phyloP scores from a whole-genome alignment of 352 stramenopile genomes.

The Phytophthora pistaciae region DNA sequence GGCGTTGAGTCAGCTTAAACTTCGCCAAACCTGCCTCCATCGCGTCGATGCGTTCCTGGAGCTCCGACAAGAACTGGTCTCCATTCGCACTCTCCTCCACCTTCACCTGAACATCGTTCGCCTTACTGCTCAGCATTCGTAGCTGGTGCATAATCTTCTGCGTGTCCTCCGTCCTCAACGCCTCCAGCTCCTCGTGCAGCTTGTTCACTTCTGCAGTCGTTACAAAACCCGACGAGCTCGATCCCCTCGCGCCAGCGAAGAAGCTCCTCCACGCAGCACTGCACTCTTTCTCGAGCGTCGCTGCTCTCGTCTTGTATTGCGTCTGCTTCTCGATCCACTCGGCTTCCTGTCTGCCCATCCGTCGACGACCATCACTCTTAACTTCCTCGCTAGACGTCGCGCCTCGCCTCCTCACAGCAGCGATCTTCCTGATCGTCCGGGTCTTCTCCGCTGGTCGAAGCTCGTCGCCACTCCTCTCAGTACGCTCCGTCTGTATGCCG shows the following conservation, averaged over 20 bases:
- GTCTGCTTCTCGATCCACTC: constrained; percentile 78
- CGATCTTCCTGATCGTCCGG: constrained; percentile 44
- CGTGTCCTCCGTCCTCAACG: constrained; percentile 35
- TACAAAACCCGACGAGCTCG: constrained; percentile 14
- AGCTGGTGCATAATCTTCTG: constrained; percentile 51
- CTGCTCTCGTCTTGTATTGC: constrained; percentile 49
- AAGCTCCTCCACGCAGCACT: constrained; percentile 56
- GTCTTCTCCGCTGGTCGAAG: neutral
- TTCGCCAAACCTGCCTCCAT: constrained; percentile 52
- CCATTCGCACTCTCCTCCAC: constrained; percentile 62
- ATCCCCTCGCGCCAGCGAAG: constrained; percentile 43
- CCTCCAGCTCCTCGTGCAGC: constrained; percentile 47
- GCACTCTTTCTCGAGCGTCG: constrained; percentile 67
- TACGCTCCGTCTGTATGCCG: constrained; percentile 62
- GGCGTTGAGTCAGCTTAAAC: constrained; percentile 48
- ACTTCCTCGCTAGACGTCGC: neutral
- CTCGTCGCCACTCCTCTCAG: constrained; percentile 21
- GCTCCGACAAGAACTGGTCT: constrained; percentile 49
- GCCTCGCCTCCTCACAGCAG: constrained; percentile 40
- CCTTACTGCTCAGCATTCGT: constrained; percentile 34
- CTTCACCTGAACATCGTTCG: constrained; percentile 44
- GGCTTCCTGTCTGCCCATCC: constrained; percentile 47
- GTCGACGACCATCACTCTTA: constrained; percentile 14
- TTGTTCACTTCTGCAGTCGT: constrained; percentile 50
- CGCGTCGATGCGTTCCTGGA: constrained; percentile 61